These are phyloP conservation scores for Saccharomycopsis sp. DNA, from an alignment of 805 yeast species.

Conservation along the genomic window DNA sequence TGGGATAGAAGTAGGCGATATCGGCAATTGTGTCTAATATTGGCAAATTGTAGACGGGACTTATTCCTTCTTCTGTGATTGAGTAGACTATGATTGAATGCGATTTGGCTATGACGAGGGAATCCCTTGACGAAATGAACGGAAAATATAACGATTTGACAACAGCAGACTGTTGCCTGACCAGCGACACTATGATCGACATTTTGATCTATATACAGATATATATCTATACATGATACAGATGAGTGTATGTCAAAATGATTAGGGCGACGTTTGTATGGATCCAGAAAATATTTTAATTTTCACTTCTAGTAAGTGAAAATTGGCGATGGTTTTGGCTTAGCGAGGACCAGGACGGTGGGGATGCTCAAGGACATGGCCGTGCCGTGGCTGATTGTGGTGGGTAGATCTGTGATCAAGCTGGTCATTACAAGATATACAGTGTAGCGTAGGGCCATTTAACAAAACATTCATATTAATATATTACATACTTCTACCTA, in stretches of 20 bases:
- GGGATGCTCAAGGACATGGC: too few relatives aligned
- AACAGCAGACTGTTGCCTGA: constrained; percentile 2
- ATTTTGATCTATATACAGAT: not conserved
- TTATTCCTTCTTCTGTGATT: not conserved
- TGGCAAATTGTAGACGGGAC: not conserved
- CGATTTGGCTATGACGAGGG: not conserved
- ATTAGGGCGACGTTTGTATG: not conserved
- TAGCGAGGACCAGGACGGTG: too few relatives aligned
- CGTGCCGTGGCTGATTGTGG: too few relatives aligned
- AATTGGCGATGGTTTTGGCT: too few relatives aligned
- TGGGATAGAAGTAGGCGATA: not conserved
- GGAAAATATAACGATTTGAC: constrained; percentile 3
- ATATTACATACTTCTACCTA: not conserved
- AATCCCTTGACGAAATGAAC: not conserved
- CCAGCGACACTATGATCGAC: constrained; percentile 1
- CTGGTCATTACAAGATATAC: too few relatives aligned
- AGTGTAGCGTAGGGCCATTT: too few relatives aligned
- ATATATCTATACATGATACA: too few relatives aligned
- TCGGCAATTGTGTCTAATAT: constrained; percentile 1
- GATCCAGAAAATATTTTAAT: not conserved
- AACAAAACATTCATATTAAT: too few relatives aligned
- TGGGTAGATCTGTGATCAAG: too few relatives aligned
- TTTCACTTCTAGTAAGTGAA: not conserved
- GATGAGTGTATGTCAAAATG: not conserved
- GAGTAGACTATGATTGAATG: constrained; percentile 5